These are phyloP conservation scores for Colletotrichum lini DNA, from an alignment of 2,329 filamentous ascomycete genomes.

Conservation along the genomic window DNA sequence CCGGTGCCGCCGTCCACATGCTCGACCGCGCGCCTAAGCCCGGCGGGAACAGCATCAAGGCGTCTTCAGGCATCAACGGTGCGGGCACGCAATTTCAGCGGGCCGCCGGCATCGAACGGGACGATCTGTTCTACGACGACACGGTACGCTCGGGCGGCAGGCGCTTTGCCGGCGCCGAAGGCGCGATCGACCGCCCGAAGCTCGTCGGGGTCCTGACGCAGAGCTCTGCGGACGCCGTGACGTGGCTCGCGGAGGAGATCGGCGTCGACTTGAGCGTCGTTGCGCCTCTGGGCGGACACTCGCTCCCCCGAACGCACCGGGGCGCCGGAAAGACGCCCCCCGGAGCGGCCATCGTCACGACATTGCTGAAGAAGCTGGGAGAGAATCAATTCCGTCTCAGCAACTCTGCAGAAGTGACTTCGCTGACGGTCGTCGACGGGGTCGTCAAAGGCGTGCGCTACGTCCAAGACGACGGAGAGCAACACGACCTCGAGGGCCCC, in stretches of 20 bases:
- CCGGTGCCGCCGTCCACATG: slow-evolving; percentile 67
- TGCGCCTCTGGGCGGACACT: slow-evolving; percentile 72
- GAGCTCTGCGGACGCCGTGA: slow-evolving; percentile 63
- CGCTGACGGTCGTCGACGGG: slow-evolving; percentile 56
- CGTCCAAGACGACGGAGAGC: slow-evolving; percentile 49
- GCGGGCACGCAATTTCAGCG: slow-evolving; percentile 71
- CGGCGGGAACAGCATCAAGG: slow-evolving; percentile 77
- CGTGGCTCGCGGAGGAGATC: slow-evolving; percentile 70
- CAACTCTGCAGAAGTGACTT: slow-evolving; percentile 67
- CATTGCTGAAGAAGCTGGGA: slow-evolving; percentile 66
- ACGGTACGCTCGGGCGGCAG: slow-evolving; percentile 70
- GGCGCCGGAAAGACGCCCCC: slow-evolving; percentile 70
- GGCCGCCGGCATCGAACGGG: slow-evolving; percentile 50
- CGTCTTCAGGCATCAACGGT: slow-evolving; percentile 77
- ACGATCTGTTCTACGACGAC: slow-evolving; percentile 66
- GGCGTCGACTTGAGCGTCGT: slow-evolving; percentile 72
- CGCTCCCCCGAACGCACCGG: slow-evolving; percentile 69
- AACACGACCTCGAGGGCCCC: slow-evolving; percentile 61
- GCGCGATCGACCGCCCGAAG: slow-evolving; percentile 53
- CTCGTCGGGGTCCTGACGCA: slow-evolving; percentile 65
- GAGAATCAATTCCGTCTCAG: slow-evolving; percentile 66
- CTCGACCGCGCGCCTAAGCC: slow-evolving; percentile 73
- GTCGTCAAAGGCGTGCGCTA: slow-evolving; percentile 69
- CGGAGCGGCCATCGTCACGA: slow-evolving; percentile 70
- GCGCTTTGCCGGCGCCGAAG: slow-evolving; percentile 50